Percentiles rank a stretch among this genome's conserved stretches.
These are phyloP conservation scores for Solanum bukasovii DNA, from an alignment of 257 asterid genomes.

Conservation along the genomic window DNA sequence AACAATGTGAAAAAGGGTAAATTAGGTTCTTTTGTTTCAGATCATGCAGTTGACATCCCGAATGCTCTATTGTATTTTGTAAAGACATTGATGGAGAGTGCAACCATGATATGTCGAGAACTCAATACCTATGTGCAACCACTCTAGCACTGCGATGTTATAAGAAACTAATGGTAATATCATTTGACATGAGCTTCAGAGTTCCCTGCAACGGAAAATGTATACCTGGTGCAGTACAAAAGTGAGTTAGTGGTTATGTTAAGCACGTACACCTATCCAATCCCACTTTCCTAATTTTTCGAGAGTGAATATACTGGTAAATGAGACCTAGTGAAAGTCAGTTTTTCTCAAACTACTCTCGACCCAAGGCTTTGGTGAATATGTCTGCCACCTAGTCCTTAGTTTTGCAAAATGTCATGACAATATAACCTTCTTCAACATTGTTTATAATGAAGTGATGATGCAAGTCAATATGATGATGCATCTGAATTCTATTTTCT, in stretches of 20 bases:
- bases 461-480: not conserved
- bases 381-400: not conserved
- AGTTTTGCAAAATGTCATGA: no score
- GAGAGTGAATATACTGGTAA: no score
- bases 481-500: no score
- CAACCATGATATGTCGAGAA: not conserved
- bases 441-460: not conserved
- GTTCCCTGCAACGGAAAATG: not conserved
- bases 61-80: not conserved
- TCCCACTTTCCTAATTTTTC: not conserved
- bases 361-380: not conserved
- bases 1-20: not conserved
- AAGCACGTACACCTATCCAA: not conserved
- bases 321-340: not conserved
- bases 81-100: not conserved
- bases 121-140: not conserved
- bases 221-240: not conserved
- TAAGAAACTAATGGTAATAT: not conserved
- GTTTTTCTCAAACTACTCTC: not conserved
- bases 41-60: not conserved
- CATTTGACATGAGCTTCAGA: not conserved
- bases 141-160: not conserved
- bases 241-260: not conserved
- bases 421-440: no score
- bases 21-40: not conserved